phyloP scores from a whole-genome alignment of 345 rosid species.

The Schrenkiella parvula region DNA sequence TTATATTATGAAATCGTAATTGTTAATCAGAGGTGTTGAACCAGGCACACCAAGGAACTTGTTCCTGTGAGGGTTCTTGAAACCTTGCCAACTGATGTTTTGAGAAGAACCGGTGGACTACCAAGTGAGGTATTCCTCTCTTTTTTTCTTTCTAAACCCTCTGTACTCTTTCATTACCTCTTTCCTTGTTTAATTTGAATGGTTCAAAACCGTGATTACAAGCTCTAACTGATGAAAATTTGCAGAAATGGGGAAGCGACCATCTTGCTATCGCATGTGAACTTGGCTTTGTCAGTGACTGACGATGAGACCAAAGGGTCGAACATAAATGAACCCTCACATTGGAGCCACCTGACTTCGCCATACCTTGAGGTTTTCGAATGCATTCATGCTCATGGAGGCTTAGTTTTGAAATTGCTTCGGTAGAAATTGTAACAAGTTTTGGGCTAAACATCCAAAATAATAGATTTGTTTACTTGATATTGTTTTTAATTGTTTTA shows the following conservation, averaged over 20 bases:
- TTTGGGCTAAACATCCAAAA: neutral
- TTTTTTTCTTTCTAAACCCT: neutral
- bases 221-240: constrained; percentile 3
- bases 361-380: neutral
- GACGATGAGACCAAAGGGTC: neutral
- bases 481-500: neutral
- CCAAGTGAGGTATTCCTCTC: constrained; percentile 58
- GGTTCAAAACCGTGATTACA: neutral
- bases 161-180: neutral
- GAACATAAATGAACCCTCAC: neutral
- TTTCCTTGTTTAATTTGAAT: neutral
- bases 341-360: neutral
- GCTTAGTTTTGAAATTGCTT: constrained; percentile 9
- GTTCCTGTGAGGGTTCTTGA: constrained; percentile 85
- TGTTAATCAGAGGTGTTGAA: constrained; percentile 16
- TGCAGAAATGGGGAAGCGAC: constrained; percentile 91
- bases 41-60: constrained; percentile 79
- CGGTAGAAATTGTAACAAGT: constrained; percentile 4
- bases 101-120: constrained; percentile 66
- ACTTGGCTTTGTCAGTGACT: constrained; percentile 53
- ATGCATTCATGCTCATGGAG: neutral
- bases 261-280: constrained; percentile 96
- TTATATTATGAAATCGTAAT: neutral
- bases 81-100: constrained; percentile 60
- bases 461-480: neutral